Evolutionary conservation across 2,329 filamentous ascomycete genomes (phyloP).

Genomic region (Venturia nashicola): DNA sequence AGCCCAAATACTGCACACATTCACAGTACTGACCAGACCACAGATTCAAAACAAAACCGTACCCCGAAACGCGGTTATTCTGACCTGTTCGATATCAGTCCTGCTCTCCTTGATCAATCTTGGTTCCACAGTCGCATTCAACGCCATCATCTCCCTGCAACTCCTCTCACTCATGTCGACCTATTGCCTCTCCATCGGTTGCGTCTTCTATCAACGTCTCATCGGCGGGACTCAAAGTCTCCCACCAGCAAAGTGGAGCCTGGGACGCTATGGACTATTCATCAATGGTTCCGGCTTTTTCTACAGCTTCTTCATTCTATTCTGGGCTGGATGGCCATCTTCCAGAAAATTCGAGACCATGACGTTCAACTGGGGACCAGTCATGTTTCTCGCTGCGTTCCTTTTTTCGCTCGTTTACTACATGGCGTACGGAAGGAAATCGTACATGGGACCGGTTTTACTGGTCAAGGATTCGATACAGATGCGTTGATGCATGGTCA

Average conservation of each 20-base stretch:
- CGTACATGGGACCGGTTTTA: constrained; percentile 9
- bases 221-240: constrained; percentile 14
- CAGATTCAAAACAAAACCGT: constrained; percentile 11
- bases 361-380: constrained; percentile 14
- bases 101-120: constrained; percentile 29
- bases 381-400: constrained; percentile 12
- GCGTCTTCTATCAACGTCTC: constrained; percentile 18
- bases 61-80: constrained; percentile 16
- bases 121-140: constrained; percentile 27
- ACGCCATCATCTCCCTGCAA: constrained; percentile 25
- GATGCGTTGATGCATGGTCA: neutral
- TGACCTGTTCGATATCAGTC: constrained; percentile 20
- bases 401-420: constrained; percentile 8
- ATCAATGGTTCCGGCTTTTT: constrained; percentile 25
- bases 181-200: constrained; percentile 21
- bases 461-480: constrained; percentile 3
- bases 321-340: constrained; percentile 27
- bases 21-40: constrained; percentile 4
- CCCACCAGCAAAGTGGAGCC: constrained; percentile 22
- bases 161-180: constrained; percentile 20
- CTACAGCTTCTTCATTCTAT: constrained; percentile 23
- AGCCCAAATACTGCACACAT: neutral
- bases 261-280: constrained; percentile 23
- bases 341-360: constrained; percentile 9
- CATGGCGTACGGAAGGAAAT: constrained; percentile 4